phyloP scores from a whole-genome alignment of 2,329 filamentous ascomycete species.

The Stachybotrys elegans region DNA sequence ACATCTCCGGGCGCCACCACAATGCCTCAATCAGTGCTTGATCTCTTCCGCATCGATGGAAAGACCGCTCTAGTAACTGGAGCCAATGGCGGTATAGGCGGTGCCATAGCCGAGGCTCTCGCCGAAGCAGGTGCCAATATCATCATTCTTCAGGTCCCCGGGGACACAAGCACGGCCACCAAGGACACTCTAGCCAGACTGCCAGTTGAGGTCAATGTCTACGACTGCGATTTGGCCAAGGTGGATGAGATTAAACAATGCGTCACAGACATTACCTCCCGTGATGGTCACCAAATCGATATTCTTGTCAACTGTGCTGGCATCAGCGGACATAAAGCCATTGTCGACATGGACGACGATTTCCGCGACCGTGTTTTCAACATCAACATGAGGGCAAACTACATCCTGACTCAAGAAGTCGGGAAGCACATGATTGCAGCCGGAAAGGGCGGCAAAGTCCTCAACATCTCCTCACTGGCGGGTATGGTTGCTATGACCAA shows the following conservation, averaged over 20 bases:
- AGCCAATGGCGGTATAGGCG: constrained; percentile 3
- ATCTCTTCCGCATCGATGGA: constrained; percentile 1
- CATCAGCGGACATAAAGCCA: constrained; percentile 4
- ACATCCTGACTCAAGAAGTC: constrained; percentile 7
- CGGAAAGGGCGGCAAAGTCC: constrained; percentile 7
- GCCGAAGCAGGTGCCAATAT: constrained; percentile 6
- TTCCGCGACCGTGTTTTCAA: constrained; percentile 6
- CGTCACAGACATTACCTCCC: not conserved
- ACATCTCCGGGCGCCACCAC: no score
- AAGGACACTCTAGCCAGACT: constrained; percentile 2
- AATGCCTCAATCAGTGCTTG: not conserved
- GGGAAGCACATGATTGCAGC: constrained; percentile 6
- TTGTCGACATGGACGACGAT: constrained; percentile 5
- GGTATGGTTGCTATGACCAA: constrained; percentile 1
- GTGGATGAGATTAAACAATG: constrained; percentile 1
- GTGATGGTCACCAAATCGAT: not conserved
- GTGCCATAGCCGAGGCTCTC: constrained; percentile 3
- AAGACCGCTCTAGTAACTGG: constrained; percentile 3
- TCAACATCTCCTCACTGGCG: constrained; percentile 5
- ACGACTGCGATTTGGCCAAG: constrained; percentile 3
- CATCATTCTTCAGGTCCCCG: constrained; percentile 2
- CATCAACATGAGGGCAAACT: constrained; percentile 6
- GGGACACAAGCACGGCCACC: constrained; percentile 1
- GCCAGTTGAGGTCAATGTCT: constrained; percentile 1
- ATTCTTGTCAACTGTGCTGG: constrained; percentile 6